Evolutionary conservation across 176 grass and related monocot genomes (phyloP), one percentile per base, ranked within the genome.

Genomic region (Ensete glaucum): DNA sequence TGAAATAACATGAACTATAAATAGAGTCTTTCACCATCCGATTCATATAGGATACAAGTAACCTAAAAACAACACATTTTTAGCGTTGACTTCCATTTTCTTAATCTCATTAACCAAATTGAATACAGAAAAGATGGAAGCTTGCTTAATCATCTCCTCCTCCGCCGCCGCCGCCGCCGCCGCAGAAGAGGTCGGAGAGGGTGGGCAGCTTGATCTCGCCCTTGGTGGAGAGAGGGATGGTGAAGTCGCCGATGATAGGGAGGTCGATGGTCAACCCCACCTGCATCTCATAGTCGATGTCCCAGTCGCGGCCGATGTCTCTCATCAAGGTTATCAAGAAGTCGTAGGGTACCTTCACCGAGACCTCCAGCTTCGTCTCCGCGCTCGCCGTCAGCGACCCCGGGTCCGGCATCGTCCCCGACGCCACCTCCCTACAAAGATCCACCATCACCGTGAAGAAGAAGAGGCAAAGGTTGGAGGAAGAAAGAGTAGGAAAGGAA

Each of bases 191-290:
- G 20, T 67, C 64, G 5, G 64, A 67, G 83, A 92, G 13, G 0
- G 89, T 96, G 9, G 93, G 93, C 4, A 96, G 87, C 83, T 92
- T 92, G 53, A 96, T 79, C 93, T 96, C 93, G 11, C 93, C 93
- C 52, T 48, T 53, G 73, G 77, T 81, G 1, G 76, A 58, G 13
- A 96, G 87, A 2, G 93, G 93, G 78, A 96, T 90, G 76, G 93
- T 96, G 85, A 96, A 69, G 79, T 90, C 88, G 0, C 93, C 93
- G 56, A 90, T 3, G 51, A 92, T 34, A 11, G 89, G 89, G 9
- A 92, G 83, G 62, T 92, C 93, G 24, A 96, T 50, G 58, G 85
- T 96, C 76, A 92, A 81, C 0, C 83, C 79, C 1, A 96, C 93
- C 1, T 60, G 11, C 21, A 96, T 77, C 50, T 73, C 60, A 71